A percentile compares a stretch with the other conserved stretches of the same genome.
Conservation (phyloP, 768 basidiomycete genomes). For the Trametes cubensis region DNA sequence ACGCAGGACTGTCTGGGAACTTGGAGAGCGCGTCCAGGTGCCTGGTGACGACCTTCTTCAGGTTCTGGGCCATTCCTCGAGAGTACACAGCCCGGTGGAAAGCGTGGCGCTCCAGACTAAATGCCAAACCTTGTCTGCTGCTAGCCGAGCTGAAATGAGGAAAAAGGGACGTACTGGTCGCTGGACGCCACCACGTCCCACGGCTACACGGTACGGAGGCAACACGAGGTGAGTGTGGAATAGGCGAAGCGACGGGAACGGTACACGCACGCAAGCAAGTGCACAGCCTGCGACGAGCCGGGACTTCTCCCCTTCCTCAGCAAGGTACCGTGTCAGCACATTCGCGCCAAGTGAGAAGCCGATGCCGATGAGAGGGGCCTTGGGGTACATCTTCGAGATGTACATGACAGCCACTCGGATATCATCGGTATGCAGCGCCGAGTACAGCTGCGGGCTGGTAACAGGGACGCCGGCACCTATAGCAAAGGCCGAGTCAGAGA, state of each 20-base stretch:
- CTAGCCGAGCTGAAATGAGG: slow-evolving; percentile 11
- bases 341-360: slow-evolving; percentile 96
- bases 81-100: slow-evolving; percentile 70
- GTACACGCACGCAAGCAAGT: slow-evolving; percentile 68
- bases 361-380: slow-evolving; percentile 80
- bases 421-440: slow-evolving; percentile 89
- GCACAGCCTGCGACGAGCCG: slow-evolving; percentile 68
- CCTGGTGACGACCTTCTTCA: slow-evolving; percentile 57
- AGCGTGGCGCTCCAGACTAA: slow-evolving; percentile 58
- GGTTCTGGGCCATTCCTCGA: slow-evolving; percentile 76
- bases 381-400: slow-evolving; percentile 71
- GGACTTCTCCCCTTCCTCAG: slow-evolving; percentile 72
- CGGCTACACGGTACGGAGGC: slow-evolving; percentile 39
- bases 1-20: slow-evolving; percentile 54
- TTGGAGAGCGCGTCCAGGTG: slow-evolving; percentile 51
- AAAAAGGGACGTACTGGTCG: slow-evolving; percentile 23
- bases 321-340: slow-evolving; percentile 86
- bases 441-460: slow-evolving; percentile 82
- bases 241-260: slow-evolving; percentile 20
- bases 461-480: slow-evolving; percentile 84
- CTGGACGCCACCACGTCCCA: slow-evolving; percentile 49
- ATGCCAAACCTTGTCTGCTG: slow-evolving; percentile 16
- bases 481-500: slow-evolving; percentile 3
- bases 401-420: slow-evolving; percentile 79
- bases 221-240: slow-evolving; percentile 14